These are phyloP conservation scores for Ophiostoma ips DNA, from an alignment of 2,329 filamentous ascomycete genomes.

Conservation along the genomic window DNA sequence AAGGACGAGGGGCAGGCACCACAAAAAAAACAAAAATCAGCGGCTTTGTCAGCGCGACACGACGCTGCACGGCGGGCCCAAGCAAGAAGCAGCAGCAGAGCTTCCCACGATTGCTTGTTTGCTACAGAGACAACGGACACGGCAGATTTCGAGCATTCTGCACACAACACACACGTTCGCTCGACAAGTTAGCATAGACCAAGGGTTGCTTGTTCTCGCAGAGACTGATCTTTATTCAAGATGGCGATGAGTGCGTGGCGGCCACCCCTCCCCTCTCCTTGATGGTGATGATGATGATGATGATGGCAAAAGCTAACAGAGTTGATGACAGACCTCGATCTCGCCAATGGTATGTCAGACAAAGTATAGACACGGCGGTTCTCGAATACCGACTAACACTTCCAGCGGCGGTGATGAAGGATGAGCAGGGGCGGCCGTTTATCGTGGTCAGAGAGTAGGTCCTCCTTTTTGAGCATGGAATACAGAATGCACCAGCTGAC, in stretches of 20 bases:
- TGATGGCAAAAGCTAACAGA: background rate
- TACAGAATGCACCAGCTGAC: too few species aligned
- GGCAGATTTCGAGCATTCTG: slow-evolving; percentile 3
- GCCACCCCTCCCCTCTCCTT: background rate
- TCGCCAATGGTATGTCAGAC: slow-evolving; percentile 74
- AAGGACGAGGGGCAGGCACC: slow-evolving; percentile 7
- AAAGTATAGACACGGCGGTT: too few species aligned
- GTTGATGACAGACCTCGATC: slow-evolving; percentile 52
- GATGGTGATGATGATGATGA: background rate
- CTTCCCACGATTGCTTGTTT: too few species aligned
- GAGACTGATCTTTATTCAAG: slow-evolving; percentile 19
- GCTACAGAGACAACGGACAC: background rate
- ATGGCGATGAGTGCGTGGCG: slow-evolving; percentile 45
- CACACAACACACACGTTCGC: background rate
- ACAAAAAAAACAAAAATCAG: slow-evolving; percentile 9
- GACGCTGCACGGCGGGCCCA: slow-evolving; percentile 1
- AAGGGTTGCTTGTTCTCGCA: slow-evolving; percentile 1
- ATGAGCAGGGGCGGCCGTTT: slow-evolving; percentile 93
- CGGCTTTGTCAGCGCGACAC: slow-evolving; percentile 7
- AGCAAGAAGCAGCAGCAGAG: background rate
- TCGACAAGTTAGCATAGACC: background rate
- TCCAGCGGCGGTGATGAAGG: slow-evolving; percentile 67
- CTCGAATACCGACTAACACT: slow-evolving; percentile 11
- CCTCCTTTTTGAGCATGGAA: background rate
- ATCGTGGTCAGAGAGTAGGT: slow-evolving; percentile 95